Base-by-base conservation (phyloP, 768 basidiomycete species). In the Leccinum subtestaceum region DNA sequence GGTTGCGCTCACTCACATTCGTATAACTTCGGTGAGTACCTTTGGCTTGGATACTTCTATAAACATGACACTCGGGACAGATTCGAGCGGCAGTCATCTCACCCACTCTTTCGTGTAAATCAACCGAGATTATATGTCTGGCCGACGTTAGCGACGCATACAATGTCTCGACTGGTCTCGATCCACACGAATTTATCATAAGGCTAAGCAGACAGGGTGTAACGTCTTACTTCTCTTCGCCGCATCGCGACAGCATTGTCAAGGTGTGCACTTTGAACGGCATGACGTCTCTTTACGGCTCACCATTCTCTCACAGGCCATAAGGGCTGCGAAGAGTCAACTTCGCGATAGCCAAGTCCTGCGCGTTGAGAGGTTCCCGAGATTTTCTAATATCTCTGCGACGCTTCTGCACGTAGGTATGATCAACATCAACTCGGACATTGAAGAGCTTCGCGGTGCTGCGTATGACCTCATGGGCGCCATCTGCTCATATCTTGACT, bases 381-480 rank as follows among this genome's bases (percentile, higher is more conserved):
- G 89, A 55, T 87, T 92, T 60, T 90, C 87, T 3, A 95, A 94
- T 65, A 87, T 94, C 19, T 88, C 91, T 7, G 90, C 93, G 0
- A 89, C 91, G 0, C 74, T 97, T 49, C 77, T 96, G n/a, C 94
- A 95, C 65, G 82, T 93, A 31, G 91, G 91, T 19, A 81, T 97
- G 72, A 78, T 93, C 15, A 92, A 88, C 61, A 79, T 94, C 27
- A 86, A 87, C 60, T 78, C 83, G 15, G 79, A 83, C 23, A 89
- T 93, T 57, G 88, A 91, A 61, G 84, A 85, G 57, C 80, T 95
- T n/a, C 83, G 93, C 4, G 77, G 80, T 34, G 88, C 90, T 6
- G 90, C 90, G 1, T 91, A 91, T 66, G 85, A 92, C 64, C 81
- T 97, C 11, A 78, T 95, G 5, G 84, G 85, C 19, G 84, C 91